Conservation (phyloP, 78 protist species). For the Planoprotostelium fungivorum region DNA sequence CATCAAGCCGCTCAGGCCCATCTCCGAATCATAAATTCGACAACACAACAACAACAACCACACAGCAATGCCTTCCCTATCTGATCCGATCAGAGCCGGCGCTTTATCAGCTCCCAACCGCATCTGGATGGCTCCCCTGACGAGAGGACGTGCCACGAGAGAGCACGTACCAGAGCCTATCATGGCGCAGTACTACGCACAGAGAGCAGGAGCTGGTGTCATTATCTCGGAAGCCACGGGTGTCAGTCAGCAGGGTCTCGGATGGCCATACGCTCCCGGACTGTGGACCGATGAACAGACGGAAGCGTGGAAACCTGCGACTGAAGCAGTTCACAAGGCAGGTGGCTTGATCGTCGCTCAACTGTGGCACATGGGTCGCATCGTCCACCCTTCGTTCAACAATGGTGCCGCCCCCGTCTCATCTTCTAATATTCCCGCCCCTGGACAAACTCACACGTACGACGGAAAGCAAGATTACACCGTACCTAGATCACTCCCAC, state of each 20-base stretch:
- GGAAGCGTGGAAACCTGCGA: slow-evolving; percentile 7
- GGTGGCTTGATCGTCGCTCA: slow-evolving; percentile 24
- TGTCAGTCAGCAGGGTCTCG: slow-evolving; percentile 2
- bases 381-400: neutral
- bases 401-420: neutral
- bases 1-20: too few species aligned
- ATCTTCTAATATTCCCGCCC: neutral
- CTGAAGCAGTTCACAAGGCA: slow-evolving; percentile 19
- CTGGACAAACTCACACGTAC: neutral
- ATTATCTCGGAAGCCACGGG: slow-evolving; percentile 10
- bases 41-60: too few species aligned
- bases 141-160: slow-evolving; percentile 12
- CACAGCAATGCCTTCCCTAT: neutral
- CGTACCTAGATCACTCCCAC: slow-evolving; percentile 26
- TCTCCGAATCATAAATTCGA: too few species aligned
- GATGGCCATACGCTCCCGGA: neutral
- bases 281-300: slow-evolving; percentile 17
- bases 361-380: slow-evolving; percentile 43
- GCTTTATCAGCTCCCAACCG: neutral
- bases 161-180: neutral
- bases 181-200: slow-evolving; percentile 11
- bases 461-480: neutral
- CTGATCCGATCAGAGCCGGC: neutral
- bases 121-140: slow-evolving; percentile 31
- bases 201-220: slow-evolving; percentile 8